Conservation (phyloP, 257 asterid species). For the Linderniella brevidens region DNA sequence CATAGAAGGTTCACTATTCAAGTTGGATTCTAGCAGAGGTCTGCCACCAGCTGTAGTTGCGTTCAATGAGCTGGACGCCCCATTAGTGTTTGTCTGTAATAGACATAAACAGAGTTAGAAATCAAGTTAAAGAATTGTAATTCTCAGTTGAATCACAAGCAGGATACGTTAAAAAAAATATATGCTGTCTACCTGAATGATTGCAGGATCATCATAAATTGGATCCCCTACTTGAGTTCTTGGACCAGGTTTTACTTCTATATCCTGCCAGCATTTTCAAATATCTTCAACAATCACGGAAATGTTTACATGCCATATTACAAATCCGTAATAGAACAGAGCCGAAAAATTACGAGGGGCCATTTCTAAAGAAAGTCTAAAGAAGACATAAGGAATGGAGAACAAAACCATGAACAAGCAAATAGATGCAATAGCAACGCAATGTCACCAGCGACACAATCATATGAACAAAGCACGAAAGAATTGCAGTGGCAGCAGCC, state of each 20-base stretch:
- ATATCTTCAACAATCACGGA: not conserved
- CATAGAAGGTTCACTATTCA: slow-evolving; percentile 22
- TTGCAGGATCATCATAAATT: slow-evolving; percentile 49
- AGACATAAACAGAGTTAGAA: slow-evolving; percentile 7
- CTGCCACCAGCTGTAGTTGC: slow-evolving; percentile 22
- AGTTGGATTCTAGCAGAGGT: slow-evolving; percentile 21
- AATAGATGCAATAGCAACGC: too few relatives aligned
- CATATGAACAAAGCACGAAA: too few relatives aligned
- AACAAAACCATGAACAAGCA: too few relatives aligned
- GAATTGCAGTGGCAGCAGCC: too few relatives aligned
- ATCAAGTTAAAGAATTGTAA: slow-evolving; percentile 6
- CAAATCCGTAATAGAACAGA: too few relatives aligned
- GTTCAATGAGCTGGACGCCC: slow-evolving; percentile 23
- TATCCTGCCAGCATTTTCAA: slow-evolving; percentile 29
- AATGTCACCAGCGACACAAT: too few relatives aligned
- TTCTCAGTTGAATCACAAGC: not conserved
- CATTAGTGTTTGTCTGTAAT: slow-evolving; percentile 32
- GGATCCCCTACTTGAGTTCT: slow-evolving; percentile 38
- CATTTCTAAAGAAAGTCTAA: too few relatives aligned
- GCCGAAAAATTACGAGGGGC: too few relatives aligned
- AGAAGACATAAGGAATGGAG: too few relatives aligned
- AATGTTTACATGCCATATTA: too few relatives aligned
- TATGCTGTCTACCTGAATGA: slow-evolving; percentile 43
- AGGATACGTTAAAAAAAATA: slow-evolving; percentile 2
- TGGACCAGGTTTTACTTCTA: slow-evolving; percentile 46